phyloP scores from a whole-genome alignment of 495 filamentous ascomycete species.

The Bathelium albidoporum region DNA sequence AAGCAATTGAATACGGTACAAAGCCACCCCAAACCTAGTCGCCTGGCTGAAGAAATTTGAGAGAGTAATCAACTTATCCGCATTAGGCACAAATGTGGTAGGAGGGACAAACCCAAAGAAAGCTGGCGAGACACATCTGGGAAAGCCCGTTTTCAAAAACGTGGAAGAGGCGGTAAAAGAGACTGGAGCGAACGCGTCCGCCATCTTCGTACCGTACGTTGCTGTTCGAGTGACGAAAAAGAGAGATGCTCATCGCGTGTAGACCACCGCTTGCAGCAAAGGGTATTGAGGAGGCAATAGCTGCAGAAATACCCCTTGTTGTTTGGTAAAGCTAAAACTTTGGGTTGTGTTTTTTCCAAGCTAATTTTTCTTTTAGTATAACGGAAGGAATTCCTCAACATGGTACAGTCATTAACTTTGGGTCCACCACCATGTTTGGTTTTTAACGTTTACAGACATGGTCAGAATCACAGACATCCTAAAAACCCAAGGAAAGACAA shows the following conservation, averaged over 20 bases:
- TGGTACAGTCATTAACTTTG: conserved; percentile 11
- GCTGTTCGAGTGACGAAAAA: conserved; percentile 3
- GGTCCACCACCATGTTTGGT: background rate
- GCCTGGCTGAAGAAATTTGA: conserved; percentile 16
- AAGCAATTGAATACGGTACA: conserved; percentile 96
- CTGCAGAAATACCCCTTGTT: conserved; percentile 81
- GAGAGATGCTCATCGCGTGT: conserved; percentile 32
- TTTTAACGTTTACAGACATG: conserved; percentile 59
- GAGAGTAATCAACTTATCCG: conserved; percentile 29
- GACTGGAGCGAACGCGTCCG: conserved; percentile 82
- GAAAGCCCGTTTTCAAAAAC: conserved; percentile 83
- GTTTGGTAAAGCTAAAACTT: conserved; percentile 53
- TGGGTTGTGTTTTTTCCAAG: conserved; percentile 7
- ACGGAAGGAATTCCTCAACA: conserved; percentile 98
- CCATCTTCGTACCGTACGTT: conserved; percentile 85
- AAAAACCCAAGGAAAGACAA: conserved; percentile 94
- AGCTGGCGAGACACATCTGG: conserved; percentile 80
- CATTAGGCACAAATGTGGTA: conserved; percentile 83
- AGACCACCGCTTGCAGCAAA: conserved; percentile 74
- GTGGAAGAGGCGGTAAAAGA: conserved; percentile 83
- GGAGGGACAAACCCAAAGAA: conserved; percentile 99
- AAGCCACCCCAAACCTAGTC: background rate
- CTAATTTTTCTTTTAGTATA: conserved; percentile 45
- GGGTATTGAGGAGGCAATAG: conserved; percentile 94
- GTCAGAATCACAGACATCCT: conserved; percentile 97